Conservation (phyloP, 192 early-diverging fungal genomes). For the Podila clonocystis region DNA sequence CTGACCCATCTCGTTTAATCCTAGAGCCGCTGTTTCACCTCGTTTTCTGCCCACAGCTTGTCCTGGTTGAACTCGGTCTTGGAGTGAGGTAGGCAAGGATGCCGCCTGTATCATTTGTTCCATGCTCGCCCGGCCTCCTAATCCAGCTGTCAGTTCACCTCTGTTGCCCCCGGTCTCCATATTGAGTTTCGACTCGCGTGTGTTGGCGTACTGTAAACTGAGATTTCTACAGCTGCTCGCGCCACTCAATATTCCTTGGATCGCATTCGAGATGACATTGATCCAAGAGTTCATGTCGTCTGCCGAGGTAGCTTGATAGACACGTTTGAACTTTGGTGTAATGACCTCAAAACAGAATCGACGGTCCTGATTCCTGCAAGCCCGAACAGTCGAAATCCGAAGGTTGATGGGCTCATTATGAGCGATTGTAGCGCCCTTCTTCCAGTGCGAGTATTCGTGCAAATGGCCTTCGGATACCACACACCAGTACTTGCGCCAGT, state of each 20-base stretch:
- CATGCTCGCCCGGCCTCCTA: constrained; percentile 22
- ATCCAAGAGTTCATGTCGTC: constrained; percentile 78
- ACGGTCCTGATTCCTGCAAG: constrained; percentile 69
- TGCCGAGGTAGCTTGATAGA: constrained; percentile 74
- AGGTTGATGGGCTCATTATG: constrained; percentile 70
- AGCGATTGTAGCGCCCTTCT: constrained; percentile 56
- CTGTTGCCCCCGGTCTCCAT: constrained; percentile 6
- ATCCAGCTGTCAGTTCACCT: constrained; percentile 13
- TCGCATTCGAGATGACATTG: constrained; percentile 71
- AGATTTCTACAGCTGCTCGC: constrained; percentile 53
- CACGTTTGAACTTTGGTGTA: constrained; percentile 62
- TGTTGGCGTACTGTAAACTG: constrained; percentile 13
- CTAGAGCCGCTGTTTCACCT: constrained; percentile 32
- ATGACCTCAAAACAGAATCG: constrained; percentile 80
- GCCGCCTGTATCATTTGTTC: constrained; percentile 28
- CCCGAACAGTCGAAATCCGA: constrained; percentile 73
- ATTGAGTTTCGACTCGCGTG: background rate
- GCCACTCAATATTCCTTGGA: constrained; percentile 69
- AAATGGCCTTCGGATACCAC: constrained; percentile 70
- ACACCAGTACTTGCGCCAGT: constrained; percentile 65
- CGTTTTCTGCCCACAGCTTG: constrained; percentile 45
- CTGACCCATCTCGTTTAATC: constrained; percentile 38
- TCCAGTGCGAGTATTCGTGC: constrained; percentile 74
- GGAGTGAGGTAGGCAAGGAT: constrained; percentile 32
- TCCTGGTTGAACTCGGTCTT: constrained; percentile 34